These are phyloP conservation scores for Aphanomyces invadans DNA, from an alignment of 352 stramenopile species.

Conservation along the genomic window DNA sequence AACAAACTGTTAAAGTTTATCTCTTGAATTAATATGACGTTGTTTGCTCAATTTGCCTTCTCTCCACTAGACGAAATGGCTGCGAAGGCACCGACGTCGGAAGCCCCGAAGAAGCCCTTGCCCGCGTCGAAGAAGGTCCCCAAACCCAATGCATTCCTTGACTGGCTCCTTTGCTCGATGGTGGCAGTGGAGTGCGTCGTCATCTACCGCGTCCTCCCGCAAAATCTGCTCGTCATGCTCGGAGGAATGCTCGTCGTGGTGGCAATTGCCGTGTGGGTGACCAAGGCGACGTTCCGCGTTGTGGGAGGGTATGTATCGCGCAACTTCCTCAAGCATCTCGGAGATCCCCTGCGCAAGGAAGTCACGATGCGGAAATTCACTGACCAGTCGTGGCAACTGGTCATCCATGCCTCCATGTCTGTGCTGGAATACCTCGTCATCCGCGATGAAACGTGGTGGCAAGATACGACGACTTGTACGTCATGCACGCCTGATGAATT, in stretches of 20 bases:
- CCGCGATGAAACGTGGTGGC: constrained; percentile 74
- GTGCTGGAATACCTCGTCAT: constrained; percentile 79
- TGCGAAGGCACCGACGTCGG: neutral
- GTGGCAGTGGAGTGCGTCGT: neutral
- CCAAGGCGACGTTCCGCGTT: constrained; percentile 55
- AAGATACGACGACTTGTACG: constrained; percentile 75
- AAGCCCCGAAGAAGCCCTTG: neutral
- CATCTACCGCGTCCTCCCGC: constrained; percentile 29
- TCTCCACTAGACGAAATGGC: neutral
- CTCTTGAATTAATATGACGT: no score
- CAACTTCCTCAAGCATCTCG: constrained; percentile 68
- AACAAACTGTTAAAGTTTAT: neutral
- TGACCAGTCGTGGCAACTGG: constrained; percentile 83
- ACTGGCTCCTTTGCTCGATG: constrained; percentile 33
- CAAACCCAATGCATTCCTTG: constrained; percentile 58
- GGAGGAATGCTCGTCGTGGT: constrained; percentile 53
- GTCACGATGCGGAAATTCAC: constrained; percentile 85
- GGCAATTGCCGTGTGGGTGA: constrained; percentile 59
- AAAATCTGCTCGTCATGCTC: constrained; percentile 64
- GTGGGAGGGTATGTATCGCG: constrained; percentile 64
- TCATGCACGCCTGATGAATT: neutral
- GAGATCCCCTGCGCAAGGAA: constrained; percentile 70
- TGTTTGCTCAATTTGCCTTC: neutral
- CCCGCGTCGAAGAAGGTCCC: constrained; percentile 30
- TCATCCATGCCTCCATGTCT: constrained; percentile 76